Percentiles rank a stretch among this genome's conserved stretches.
Evolutionary conservation across 371 early-diverging fungal species (phyloP).

Genomic region (Capniomyces stellatus): DNA sequence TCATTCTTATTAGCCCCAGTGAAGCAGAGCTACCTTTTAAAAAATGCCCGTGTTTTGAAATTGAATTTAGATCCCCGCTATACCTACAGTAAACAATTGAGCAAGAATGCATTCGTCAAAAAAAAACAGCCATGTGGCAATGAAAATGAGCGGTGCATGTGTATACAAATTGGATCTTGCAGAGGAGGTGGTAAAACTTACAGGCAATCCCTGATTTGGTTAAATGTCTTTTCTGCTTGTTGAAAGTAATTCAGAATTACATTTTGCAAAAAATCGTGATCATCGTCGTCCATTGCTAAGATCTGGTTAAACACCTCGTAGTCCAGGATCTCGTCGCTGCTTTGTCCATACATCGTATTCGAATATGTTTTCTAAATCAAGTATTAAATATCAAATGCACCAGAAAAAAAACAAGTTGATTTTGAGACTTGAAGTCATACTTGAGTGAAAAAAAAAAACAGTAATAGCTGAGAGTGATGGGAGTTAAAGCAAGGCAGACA

Average conservation of each 20-base stretch:
- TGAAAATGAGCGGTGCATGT: too few relatives aligned
- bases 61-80: slow-evolving; percentile 40
- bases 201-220: slow-evolving; percentile 17
- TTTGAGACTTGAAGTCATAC: too few relatives aligned
- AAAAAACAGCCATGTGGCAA: too few relatives aligned
- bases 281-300: slow-evolving; percentile 21
- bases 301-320: slow-evolving; percentile 21
- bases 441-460: too few relatives aligned
- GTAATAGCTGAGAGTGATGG: too few relatives aligned
- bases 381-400: too few relatives aligned
- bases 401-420: too few relatives aligned
- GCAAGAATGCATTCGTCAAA: too few relatives aligned
- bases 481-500: too few relatives aligned
- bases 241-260: slow-evolving; percentile 19
- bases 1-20: slow-evolving; percentile 65
- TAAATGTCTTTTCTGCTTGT: slow-evolving; percentile 15
- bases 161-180: too few relatives aligned
- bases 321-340: slow-evolving; percentile 18
- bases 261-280: slow-evolving; percentile 16
- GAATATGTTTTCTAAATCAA: too few relatives aligned
- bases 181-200: slow-evolving; percentile 5
- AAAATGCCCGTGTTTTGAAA: slow-evolving; percentile 74
- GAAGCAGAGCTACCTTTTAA: slow-evolving; percentile 83
- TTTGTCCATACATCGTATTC: slow-evolving; percentile 10
- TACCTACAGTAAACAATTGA: slow-evolving; percentile 28